Evolutionary conservation across 805 yeast species (phyloP), one percentile per base, ranked within the genome.

Genomic region (Candida ficus): DNA sequence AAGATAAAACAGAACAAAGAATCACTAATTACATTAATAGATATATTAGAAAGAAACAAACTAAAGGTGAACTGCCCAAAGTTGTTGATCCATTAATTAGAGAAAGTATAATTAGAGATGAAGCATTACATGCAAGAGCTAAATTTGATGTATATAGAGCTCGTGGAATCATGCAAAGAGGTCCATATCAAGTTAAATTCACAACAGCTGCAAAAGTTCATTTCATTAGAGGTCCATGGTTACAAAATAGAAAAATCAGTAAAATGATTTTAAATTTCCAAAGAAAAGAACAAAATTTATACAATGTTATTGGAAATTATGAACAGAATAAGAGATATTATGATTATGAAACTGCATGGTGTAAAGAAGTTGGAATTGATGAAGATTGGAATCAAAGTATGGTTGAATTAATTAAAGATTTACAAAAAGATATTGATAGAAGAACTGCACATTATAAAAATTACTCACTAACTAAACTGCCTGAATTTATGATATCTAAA

Each of bases 311-410:
- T 3, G 39, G 43, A 3, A 37, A 36, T 20, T 41, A 29, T 31
- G 44, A 46, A 8, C 25, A 36, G 12, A 35, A 47, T 16, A 42
- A 30, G 22, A 33, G 45, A 40, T 10, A 49, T 6, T 52, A 50
- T 25, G 28, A 45, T 4, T 14, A 22, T 27, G 55, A 53, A 25
- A 35, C 31, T 7, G 14, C 29, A 4, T 53, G 54, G 56, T 52
- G 47, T 35, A 30, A 19, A 6, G 22, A 13, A n/a, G 30, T 9
- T 17, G 21, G 29, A 42, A 21, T 26, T 17, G 13, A 16, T 7
- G 28, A 16, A 3, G 49, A 49, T 12, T 65, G 70, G 68, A 37
- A 52, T n/a, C 25, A 30, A 7, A 57, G 60, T 2, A 35, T 62
- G 4, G 27, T 38, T 13, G 50, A 53, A 5, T 39, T 48, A 3